Conservation (phyloP, 305 asterid genomes). For the Fraxinus angustifolia region DNA sequence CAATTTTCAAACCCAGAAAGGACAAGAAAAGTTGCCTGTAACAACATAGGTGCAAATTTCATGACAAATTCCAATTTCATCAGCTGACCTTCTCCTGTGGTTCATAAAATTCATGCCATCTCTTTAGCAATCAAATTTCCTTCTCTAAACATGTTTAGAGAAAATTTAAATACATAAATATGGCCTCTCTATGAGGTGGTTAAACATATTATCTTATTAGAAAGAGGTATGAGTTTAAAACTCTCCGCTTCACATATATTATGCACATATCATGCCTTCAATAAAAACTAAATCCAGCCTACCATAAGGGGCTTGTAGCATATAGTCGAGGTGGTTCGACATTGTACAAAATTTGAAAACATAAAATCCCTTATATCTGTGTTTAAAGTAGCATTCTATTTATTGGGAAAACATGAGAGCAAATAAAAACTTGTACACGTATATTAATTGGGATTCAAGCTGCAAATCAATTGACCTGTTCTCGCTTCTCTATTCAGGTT, state of each 20-base stretch:
- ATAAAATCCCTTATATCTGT: background rate
- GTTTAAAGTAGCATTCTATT: background rate
- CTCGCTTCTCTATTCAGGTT: conserved; percentile 63
- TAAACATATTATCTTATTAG: background rate
- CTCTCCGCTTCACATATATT: background rate
- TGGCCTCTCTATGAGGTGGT: background rate
- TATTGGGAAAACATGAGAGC: background rate
- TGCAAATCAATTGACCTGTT: conserved; percentile 48
- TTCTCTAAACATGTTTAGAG: background rate
- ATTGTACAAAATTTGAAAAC: background rate
- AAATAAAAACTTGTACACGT: background rate
- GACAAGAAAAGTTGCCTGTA: background rate
- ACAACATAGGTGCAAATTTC: background rate
- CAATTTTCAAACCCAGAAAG: background rate
- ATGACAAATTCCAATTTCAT: background rate
- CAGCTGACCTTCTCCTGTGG: background rate
- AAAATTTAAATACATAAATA: background rate
- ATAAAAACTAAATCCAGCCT: background rate
- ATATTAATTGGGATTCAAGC: background rate
- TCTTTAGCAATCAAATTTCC: background rate
- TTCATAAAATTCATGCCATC: background rate
- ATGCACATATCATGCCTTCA: background rate
- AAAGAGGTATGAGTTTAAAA: background rate
- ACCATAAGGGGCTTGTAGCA: background rate
- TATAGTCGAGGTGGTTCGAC: background rate